Evolutionary conservation across 179 eudicot genomes (phyloP), one percentile per base, ranked within the genome.

Genomic region (Drosera spatulata): DNA sequence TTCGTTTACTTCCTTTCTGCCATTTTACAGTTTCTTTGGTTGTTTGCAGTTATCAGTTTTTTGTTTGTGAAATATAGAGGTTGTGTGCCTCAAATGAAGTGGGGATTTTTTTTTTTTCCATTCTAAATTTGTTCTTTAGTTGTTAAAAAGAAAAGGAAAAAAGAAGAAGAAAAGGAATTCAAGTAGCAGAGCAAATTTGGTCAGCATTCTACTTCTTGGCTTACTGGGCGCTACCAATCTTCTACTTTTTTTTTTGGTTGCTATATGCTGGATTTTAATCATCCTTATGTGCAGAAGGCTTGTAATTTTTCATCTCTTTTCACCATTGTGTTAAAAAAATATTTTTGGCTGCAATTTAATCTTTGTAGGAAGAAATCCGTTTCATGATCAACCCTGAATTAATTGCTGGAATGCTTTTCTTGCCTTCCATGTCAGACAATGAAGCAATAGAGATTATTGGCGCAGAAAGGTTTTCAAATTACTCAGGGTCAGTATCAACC

Each of bases 311-410:
- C 44, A 9, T 38, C 11, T 38, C 10, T 54, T 37, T 22, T 3
- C 14, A 39, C 33, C 58, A 38, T 56, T 56, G 59, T 52, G 15
- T 43, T 5, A 52, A 6, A 52, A 52, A 8, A 12, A 4, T 51
- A 10, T 13, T 1, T 51, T 7, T 40, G 37, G 3, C 41, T 54
- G 2, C 41, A 54, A 15, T 38, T 58, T 43, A 3, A 41, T 13
- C 38, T 66, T 52, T 78, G 71, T 68, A 88, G 91, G 99, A 93
- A 76, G 96, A 93, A 71, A 93, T 93, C 11, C 94, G 96, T 71
- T 93, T 93, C 78, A 83, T 93, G 99, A 84, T 93, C 80, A 93
- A 85, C 73, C 95, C 95, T 38, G 99, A 93, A 74, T 66, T 93
- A 73, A 93, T 93, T 70, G 78, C 78, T 54, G 91, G 97, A 69